Evolutionary conservation across 2,329 filamentous ascomycete species (phyloP).

Genomic region (Diaporthe ilicicola): DNA sequence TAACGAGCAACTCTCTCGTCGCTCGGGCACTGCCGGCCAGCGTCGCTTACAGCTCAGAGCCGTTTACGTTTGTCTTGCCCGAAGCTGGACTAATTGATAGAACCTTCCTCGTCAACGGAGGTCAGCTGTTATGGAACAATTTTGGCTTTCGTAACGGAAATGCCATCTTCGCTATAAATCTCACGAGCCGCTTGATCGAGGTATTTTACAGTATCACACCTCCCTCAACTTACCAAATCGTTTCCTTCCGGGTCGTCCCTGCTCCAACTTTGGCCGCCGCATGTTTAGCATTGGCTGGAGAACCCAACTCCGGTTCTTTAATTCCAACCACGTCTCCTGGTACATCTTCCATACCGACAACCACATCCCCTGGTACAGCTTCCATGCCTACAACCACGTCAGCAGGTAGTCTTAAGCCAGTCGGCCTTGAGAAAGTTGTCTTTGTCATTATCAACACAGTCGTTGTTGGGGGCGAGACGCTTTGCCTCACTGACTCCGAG

Average conservation of each 20-base stretch:
- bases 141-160: background rate
- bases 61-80: background rate
- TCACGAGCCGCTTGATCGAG: background rate
- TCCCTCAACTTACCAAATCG: background rate
- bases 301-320: background rate
- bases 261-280: background rate
- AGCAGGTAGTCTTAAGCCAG: background rate
- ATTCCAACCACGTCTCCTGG: background rate
- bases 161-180: background rate
- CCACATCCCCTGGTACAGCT: background rate
- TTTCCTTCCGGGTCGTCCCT: background rate
- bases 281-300: background rate
- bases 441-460: background rate
- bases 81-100: background rate
- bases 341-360: background rate
- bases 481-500: background rate
- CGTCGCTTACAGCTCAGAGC: background rate
- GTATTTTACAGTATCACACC: background rate
- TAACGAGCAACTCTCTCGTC: background rate
- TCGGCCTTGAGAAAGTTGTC: background rate
- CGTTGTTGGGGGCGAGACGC: background rate
- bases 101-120: background rate
- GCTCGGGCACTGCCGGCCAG: background rate
- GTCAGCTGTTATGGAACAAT: background rate
- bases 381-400: no score